Evolutionary conservation across 2,329 filamentous ascomycete genomes (phyloP).

Genomic region (Scolecobasidium constrictum): DNA sequence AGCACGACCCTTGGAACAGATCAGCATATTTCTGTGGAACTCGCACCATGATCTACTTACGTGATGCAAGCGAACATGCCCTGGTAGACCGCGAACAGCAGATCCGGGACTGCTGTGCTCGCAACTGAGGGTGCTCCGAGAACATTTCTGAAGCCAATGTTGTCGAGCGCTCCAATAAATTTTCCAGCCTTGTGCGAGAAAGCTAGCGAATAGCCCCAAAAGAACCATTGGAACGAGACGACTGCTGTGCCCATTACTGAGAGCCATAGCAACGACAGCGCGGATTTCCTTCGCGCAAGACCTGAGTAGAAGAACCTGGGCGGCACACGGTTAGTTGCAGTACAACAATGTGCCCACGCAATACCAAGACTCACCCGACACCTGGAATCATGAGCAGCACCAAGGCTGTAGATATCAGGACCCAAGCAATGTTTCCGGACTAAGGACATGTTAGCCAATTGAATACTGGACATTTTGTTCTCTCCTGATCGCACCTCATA

Average conservation of each 20-base stretch:
- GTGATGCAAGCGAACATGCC: conserved; percentile 85
- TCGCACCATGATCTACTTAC: conserved; percentile 38
- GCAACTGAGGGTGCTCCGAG: conserved; percentile 66
- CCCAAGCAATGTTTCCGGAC: conserved; percentile 75
- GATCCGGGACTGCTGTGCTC: conserved; percentile 62
- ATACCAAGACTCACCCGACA: conserved; percentile 55
- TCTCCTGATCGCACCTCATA: conserved; percentile 52
- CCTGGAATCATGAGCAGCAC: conserved; percentile 90
- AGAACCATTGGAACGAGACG: conserved; percentile 87
- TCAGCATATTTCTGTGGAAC: too few relatives aligned
- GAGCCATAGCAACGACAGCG: conserved; percentile 75
- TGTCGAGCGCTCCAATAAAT: conserved; percentile 68
- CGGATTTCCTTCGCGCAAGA: conserved; percentile 79
- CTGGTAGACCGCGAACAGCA: conserved; percentile 78
- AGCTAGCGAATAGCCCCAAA: conserved; percentile 80
- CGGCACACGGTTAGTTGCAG: not conserved
- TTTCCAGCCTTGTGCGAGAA: conserved; percentile 68
- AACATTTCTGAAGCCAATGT: conserved; percentile 70
- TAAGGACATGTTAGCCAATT: too few relatives aligned
- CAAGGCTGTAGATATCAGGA: conserved; percentile 64
- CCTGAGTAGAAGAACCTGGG: conserved; percentile 86
- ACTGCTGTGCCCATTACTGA: conserved; percentile 72
- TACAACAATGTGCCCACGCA: too few relatives aligned
- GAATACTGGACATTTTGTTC: not conserved
- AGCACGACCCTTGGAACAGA: conserved; percentile 69